A percentile compares a stretch with the other conserved stretches of the same genome.
Conservation (phyloP, 169 alveolate genomes). For the Nephromyces sp. region DNA sequence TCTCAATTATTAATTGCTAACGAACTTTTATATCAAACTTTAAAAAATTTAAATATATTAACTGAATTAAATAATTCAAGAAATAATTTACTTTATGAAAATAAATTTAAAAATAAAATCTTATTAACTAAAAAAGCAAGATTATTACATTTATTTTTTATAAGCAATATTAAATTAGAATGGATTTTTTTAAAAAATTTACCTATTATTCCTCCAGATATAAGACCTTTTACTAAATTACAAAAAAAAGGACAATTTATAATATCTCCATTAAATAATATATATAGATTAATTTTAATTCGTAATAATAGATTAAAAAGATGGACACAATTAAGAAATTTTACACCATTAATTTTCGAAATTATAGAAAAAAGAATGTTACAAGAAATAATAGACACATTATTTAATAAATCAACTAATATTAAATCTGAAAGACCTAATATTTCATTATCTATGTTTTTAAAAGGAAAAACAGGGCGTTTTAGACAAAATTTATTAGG, state of each 20-base stretch:
- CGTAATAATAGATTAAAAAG: conserved; percentile 23
- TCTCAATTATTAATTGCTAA: conserved; percentile 14
- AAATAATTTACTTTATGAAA: conserved; percentile 10
- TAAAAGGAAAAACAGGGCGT: conserved; percentile 27
- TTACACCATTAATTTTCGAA: conserved; percentile 7
- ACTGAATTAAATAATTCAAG: conserved; percentile 16
- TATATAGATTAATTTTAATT: conserved; percentile 24
- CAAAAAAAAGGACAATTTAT: background rate
- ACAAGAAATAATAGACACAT: conserved; percentile 2
- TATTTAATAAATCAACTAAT: background rate
- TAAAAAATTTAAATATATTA: conserved; percentile 21
- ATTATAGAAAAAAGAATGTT: conserved; percentile 1
- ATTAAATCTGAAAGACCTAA: background rate
- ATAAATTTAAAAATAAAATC: conserved; percentile 9
- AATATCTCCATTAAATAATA: conserved; percentile 17
- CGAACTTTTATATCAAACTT: conserved; percentile 2
- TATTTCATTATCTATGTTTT: conserved; percentile 5
- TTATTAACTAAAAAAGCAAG: background rate
- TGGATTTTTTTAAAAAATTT: background rate
- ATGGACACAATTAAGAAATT: background rate
- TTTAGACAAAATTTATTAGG: conserved; percentile 42
- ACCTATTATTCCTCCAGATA: conserved; percentile 26
- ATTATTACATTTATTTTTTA: background rate
- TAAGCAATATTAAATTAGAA: background rate
- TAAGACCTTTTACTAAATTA: conserved; percentile 15